Evolutionary conservation across 2,329 filamentous ascomycete species (phyloP), one percentile per base, ranked within the genome.

Genomic region (Saccharata proteae): DNA sequence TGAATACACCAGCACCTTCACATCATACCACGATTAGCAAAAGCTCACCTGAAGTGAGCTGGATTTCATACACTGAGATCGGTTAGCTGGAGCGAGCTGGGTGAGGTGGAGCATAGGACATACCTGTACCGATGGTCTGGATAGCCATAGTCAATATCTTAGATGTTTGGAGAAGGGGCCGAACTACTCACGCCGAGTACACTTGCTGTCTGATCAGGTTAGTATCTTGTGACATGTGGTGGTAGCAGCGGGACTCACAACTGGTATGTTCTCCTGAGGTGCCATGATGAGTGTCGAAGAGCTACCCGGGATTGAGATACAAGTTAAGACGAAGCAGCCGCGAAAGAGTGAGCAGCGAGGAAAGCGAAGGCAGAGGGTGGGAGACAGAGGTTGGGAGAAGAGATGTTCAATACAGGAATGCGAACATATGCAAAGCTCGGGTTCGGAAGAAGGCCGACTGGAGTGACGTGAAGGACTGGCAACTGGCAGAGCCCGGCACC

Each of bases 1-100:
- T 59, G 55, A 40, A 59, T 41, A 44, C 55, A 59, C 56, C 55
- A 59, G 34, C 54, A 58, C 15, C 56, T 59, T 40, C 15, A 32
- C 9, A 22, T 24, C 29, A 13, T 19, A 10, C 10, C 13, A 12
- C 16, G 36, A 48, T 44, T 19, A 31, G 30, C 18, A 14, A n/a
- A 20, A 26, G 9, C 16, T 31, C 35, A 47, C 38, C 48, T 43
- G 26, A 33, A 35, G 13, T 16, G n/a, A 14, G 28, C 17, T 21
- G 15, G 16, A 24, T 19, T 17, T 30, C 34, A 31, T 42, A 43
- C 43, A 44, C 43, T 43, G 23, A n/a, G 12, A n/a, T 30, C 4
- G 16, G 19, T 40, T 21, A 40, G 39, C 30, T 23, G 16, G 28
- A 11, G 15, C 12, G 14, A 7, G 10, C 15, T 26, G 3, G n/a